Conservation (phyloP, 2,329 filamentous ascomycete species). For the Pseudogymnoascus pannorum region DNA sequence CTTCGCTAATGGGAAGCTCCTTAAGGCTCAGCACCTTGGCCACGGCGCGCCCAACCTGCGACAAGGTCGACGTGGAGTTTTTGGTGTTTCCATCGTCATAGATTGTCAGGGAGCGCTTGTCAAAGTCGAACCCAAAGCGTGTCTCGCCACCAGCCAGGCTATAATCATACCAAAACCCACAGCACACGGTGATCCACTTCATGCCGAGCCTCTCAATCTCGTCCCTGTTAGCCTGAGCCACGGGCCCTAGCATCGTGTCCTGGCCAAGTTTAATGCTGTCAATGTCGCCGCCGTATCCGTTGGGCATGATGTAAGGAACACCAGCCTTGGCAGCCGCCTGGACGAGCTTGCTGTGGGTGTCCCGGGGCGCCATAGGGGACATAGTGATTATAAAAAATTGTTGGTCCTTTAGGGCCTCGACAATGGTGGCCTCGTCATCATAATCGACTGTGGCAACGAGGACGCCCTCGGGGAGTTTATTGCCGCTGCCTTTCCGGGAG, state of each 20-base stretch:
- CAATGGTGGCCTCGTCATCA: conserved; percentile 36
- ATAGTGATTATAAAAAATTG: conserved; percentile 53
- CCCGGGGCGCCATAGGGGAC: conserved; percentile 34
- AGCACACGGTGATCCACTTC: conserved; percentile 34
- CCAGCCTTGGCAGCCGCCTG: conserved; percentile 47
- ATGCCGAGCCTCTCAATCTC: conserved; percentile 34
- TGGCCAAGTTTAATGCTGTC: conserved; percentile 17
- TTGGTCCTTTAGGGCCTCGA: conserved; percentile 44
- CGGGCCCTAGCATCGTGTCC: conserved; percentile 22
- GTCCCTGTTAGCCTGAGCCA: conserved; percentile 20
- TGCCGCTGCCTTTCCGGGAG: conserved; percentile 37
- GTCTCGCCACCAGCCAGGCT: conserved; percentile 32
- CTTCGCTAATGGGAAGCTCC: conserved; percentile 27
- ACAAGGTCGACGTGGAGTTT: conserved; percentile 40
- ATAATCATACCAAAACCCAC: conserved; percentile 48
- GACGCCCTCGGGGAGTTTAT: conserved; percentile 33
- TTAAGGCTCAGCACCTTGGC: conserved; percentile 40
- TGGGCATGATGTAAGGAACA: conserved; percentile 49
- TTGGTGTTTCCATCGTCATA: conserved; percentile 45
- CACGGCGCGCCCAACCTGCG: conserved; percentile 47
- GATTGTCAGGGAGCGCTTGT: conserved; percentile 35
- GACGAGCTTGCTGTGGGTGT: conserved; percentile 43
- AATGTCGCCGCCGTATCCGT: conserved; percentile 34
- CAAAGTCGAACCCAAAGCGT: conserved; percentile 44
- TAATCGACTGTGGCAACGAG: conserved; percentile 38